Conservation (phyloP, 495 filamentous ascomycete genomes). For the Letharia columbiana region DNA sequence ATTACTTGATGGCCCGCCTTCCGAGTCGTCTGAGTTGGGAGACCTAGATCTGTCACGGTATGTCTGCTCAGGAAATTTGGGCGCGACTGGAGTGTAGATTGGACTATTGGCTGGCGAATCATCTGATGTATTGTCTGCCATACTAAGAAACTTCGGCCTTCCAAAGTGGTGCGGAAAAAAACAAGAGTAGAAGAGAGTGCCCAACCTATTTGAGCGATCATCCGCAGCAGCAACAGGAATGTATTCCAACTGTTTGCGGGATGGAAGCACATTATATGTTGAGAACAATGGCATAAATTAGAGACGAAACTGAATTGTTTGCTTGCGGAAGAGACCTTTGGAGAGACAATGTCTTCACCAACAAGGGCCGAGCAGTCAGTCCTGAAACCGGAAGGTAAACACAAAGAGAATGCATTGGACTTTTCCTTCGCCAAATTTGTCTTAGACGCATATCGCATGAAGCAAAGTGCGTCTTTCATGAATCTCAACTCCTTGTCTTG, state of each 20-base stretch:
- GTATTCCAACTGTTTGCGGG: not conserved
- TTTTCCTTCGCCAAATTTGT: not conserved
- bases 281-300: not conserved
- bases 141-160: not conserved
- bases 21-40: not conserved
- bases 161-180: not conserved
- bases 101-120: not conserved
- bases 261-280: not conserved
- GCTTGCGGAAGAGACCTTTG: not conserved
- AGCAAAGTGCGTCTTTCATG: not conserved
- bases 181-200: not conserved
- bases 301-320: not conserved
- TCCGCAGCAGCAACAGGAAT: not conserved
- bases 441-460: not conserved
- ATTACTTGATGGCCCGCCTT: not conserved
- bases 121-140: not conserved
- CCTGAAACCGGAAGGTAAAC: not conserved
- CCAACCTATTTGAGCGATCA: slow-evolving; percentile 1
- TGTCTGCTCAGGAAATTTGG: not conserved
- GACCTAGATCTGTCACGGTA: not conserved
- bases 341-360: not conserved
- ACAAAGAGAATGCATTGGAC: not conserved
- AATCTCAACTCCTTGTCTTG: not conserved
- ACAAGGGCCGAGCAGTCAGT: not conserved
- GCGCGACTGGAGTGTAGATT: not conserved